Evolutionary conservation across 305 asterid species (phyloP).

Genomic region (Rubia tinctorum): DNA sequence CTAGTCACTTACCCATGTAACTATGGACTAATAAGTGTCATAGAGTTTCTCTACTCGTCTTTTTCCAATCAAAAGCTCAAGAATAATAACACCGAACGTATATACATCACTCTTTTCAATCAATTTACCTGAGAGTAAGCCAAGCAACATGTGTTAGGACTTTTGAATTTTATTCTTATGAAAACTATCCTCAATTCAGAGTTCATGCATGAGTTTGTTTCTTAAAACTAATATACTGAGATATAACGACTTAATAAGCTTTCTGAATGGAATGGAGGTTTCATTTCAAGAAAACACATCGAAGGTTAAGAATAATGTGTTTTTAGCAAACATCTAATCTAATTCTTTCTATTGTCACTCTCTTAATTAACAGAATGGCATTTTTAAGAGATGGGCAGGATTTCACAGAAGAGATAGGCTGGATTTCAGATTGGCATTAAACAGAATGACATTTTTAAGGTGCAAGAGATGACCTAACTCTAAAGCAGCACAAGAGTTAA

Average conservation of each 20-base stretch:
- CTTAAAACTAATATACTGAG: not conserved
- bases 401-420: not conserved
- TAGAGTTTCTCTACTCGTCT: constrained; percentile 69
- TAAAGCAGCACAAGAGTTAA: too few species aligned
- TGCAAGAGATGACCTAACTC: not conserved
- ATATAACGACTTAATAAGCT: not conserved
- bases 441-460: not conserved
- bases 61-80: constrained; percentile 80
- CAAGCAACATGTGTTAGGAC: too few species aligned
- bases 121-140: too few species aligned
- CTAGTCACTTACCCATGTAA: constrained; percentile 77
- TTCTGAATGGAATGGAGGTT: not conserved
- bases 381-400: too few species aligned
- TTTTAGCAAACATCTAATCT: not conserved
- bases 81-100: constrained; percentile 79
- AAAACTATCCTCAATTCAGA: not conserved
- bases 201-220: not conserved
- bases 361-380: not conserved
- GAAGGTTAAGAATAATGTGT: not conserved
- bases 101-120: constrained; percentile 93
- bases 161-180: too few species aligned
- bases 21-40: constrained; percentile 73
- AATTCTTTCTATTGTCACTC: not conserved
- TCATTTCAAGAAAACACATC: not conserved
- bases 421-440: not conserved